phyloP scores from a whole-genome alignment of 2,329 filamentous ascomycete species.

The Trichoderma harzianum region DNA sequence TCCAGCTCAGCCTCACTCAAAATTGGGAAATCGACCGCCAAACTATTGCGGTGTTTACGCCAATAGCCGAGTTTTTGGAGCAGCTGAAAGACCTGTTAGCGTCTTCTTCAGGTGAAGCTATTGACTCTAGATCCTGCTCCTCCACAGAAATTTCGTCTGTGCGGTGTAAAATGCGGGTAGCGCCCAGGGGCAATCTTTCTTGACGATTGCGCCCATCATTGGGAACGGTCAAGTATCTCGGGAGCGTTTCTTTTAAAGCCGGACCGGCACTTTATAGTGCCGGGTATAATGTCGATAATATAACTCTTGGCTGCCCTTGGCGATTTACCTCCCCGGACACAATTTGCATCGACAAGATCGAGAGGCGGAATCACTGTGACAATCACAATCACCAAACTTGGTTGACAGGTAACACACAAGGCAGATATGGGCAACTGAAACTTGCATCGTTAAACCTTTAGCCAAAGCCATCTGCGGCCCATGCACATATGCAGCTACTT shows the following conservation, averaged over 20 bases:
- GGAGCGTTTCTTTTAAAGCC: not conserved
- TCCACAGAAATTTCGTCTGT: not conserved
- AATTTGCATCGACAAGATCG: not conserved
- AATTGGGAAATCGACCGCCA: not conserved
- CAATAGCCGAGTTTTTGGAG: not conserved
- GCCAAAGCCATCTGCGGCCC: not conserved
- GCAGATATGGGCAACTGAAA: not conserved
- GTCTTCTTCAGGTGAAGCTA: conserved; percentile 13
- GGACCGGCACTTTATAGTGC: not conserved
- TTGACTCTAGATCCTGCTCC: not conserved
- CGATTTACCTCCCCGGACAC: not conserved
- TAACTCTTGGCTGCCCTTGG: not conserved
- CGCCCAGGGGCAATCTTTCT: not conserved
- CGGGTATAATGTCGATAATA: not conserved
- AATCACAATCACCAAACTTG: not conserved
- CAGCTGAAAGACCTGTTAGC: conserved; percentile 10
- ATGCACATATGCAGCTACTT: not conserved
- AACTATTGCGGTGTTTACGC: conserved; percentile 10
- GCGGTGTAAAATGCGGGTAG: not conserved
- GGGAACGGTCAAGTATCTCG: not conserved
- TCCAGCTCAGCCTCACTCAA: not conserved
- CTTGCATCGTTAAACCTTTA: no score
- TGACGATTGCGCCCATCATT: not conserved
- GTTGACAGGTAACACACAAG: not conserved
- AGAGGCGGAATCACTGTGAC: not conserved